These are phyloP conservation scores for Penicillium ochrochloron DNA, from an alignment of 495 filamentous ascomycete species.

Conservation along the genomic window DNA sequence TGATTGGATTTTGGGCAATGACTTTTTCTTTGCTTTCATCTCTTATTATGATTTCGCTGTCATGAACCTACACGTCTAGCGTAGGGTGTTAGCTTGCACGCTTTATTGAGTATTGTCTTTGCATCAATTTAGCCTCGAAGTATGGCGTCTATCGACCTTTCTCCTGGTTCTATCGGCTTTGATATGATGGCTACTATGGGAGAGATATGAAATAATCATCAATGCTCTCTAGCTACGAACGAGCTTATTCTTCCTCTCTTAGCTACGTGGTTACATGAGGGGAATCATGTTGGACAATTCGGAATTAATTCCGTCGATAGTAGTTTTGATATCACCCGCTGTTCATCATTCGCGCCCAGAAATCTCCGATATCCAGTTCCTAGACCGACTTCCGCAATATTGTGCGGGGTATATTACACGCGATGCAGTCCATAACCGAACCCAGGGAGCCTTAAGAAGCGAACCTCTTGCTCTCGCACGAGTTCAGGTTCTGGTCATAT, in stretches of 20 bases:
- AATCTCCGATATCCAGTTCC: neutral
- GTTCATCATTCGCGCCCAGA: too few relatives aligned
- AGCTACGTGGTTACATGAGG: too few relatives aligned
- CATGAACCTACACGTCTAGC: constrained; percentile 29
- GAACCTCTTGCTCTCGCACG: neutral
- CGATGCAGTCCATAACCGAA: neutral
- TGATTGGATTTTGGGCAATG: constrained; percentile 21
- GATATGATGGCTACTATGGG: too few relatives aligned
- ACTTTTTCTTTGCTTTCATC: neutral
- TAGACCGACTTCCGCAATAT: neutral
- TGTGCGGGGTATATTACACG: neutral
- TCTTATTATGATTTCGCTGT: neutral
- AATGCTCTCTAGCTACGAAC: too few relatives aligned
- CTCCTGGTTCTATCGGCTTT: too few relatives aligned
- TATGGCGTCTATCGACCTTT: too few relatives aligned
- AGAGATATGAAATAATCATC: too few relatives aligned
- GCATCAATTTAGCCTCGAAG: too few relatives aligned
- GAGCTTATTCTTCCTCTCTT: too few relatives aligned
- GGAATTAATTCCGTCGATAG: too few relatives aligned
- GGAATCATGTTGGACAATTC: too few relatives aligned
- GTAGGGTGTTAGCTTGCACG: constrained; percentile 22
- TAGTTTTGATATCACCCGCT: too few relatives aligned
- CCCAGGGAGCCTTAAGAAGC: neutral
- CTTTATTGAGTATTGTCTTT: neutral
- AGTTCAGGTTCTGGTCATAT: neutral